These are phyloP conservation scores for Pelargonium myrrhifolium DNA, from an alignment of 441 rosid species.

Conservation along the genomic window DNA sequence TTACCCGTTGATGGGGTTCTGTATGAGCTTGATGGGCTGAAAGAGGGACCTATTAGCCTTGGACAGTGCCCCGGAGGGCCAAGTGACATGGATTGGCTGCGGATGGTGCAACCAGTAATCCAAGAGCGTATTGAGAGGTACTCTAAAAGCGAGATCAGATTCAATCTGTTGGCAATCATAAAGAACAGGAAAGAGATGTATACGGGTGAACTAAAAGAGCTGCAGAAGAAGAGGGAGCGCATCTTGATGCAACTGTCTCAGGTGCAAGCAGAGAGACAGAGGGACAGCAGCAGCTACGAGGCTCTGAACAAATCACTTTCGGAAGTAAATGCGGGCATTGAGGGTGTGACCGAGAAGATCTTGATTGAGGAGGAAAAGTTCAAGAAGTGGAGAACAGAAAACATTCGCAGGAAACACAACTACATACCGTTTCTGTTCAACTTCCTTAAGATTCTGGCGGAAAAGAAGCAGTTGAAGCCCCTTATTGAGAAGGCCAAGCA, in stretches of 20 bases:
- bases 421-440: constrained; percentile 90
- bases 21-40: constrained; percentile 92
- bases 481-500: constrained; percentile 94
- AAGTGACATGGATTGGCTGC: constrained; percentile 69
- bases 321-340: constrained; percentile 68
- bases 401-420: constrained; percentile 85
- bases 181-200: constrained; percentile 81
- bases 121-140: constrained; percentile 86
- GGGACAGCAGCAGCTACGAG: constrained; percentile 41
- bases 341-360: constrained; percentile 72
- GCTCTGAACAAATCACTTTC: constrained; percentile 49
- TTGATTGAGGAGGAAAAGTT: constrained; percentile 90
- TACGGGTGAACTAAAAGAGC: constrained; percentile 77
- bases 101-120: constrained; percentile 84
- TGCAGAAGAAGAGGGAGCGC: constrained; percentile 72
- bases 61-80: constrained; percentile 59
- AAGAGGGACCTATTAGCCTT: constrained; percentile 92
- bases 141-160: constrained; percentile 82
- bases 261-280: constrained; percentile 48
- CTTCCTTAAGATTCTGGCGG: constrained; percentile 93
- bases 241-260: constrained; percentile 58
- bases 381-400: constrained; percentile 91
- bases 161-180: constrained; percentile 87
- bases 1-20: constrained; percentile 80
- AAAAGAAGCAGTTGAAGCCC: constrained; percentile 97